These are phyloP conservation scores for Williopsis jadinii DNA, from an alignment of 1,139 yeast genomes.

Conservation along the genomic window DNA sequence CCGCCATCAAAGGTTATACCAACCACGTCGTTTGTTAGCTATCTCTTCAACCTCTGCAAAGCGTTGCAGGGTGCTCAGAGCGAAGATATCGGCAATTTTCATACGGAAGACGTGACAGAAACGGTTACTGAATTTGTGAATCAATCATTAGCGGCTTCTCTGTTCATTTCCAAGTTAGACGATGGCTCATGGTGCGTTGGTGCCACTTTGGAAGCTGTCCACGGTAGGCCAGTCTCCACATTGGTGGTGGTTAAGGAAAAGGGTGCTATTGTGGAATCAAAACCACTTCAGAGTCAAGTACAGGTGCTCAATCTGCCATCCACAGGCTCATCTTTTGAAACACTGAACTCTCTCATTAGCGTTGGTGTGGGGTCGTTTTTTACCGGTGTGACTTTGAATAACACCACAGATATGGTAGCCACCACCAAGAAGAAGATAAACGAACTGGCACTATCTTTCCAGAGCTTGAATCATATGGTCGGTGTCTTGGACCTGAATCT, in stretches of 20 bases:
- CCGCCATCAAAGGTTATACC: no score
- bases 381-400: constrained; percentile 31
- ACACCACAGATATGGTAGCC: constrained; percentile 31
- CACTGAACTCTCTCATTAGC: constrained; percentile 50
- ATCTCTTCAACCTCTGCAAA: constrained; percentile 21
- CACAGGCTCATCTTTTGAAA: constrained; percentile 34
- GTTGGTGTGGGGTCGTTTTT: constrained; percentile 49
- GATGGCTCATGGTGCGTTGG: constrained; percentile 13
- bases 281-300: constrained; percentile 34
- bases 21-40: constrained; percentile 11
- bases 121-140: constrained; percentile 17
- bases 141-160: constrained; percentile 21
- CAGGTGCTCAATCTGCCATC: constrained; percentile 29
- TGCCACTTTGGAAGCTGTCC: constrained; percentile 4
- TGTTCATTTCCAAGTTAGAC: constrained; percentile 21
- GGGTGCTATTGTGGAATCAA: constrained; percentile 26
- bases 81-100: constrained; percentile 21
- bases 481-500: constrained; percentile 59
- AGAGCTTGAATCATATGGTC: constrained; percentile 61
- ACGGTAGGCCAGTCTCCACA: constrained; percentile 11
- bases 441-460: constrained; percentile 62
- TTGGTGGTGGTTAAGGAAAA: constrained; percentile 40
- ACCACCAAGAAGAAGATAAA: constrained; percentile 56
- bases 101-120: constrained; percentile 8
- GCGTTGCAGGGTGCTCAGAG: constrained; percentile 22